Base-by-base conservation (phyloP, 495 filamentous ascomycete species). In the Viridothelium virens region DNA sequence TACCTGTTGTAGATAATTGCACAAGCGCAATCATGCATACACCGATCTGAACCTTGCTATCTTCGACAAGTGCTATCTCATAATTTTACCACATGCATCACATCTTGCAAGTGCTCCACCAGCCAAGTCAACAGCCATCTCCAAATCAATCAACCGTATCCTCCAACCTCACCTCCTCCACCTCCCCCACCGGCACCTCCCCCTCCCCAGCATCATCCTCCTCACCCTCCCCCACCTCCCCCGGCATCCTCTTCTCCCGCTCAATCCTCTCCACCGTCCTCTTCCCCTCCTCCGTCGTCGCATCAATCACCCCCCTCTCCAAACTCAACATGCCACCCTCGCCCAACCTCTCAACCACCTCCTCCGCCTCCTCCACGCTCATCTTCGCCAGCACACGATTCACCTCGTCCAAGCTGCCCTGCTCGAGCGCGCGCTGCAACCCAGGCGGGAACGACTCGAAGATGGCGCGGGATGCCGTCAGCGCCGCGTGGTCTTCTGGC, bases 321-420 rank as follows among this genome's bases (percentile, higher is more conserved):
- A 98, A 74, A 74, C 91, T 96, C 69, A 98, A 79, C 85, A 97
- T 94, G 18, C 89, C 91, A 5, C 91, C 89, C 80, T 96, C 83
- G 31, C 92, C 86, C 62, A 98, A 77, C 73, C 37, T 84, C 69
- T 84, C 89, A 56, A 98, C 92, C 31, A 97, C 75, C 70, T 91
- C 89, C 78, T 98, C 95, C 0, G 95, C 94, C 67, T 97, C 93
- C 48, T 89, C 87, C 0, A 97, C 91, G 66, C 85, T 88, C 92
- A 98, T 91, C 74, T 89, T 89, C 33, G 91, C 94, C 67, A 98
- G 80, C 10, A 96, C 94, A 79, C 95, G 92, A 78, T 98, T 98
- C 56, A 98, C 92, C 76, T 92, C 87, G 65, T 97, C 94, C 71
- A 98, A 73, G 18, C 82, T 91, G n/a, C 91, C 90, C 31, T 86